These are phyloP conservation scores for Xylaria cubensis DNA, from an alignment of 495 filamentous ascomycete species.

Conservation along the genomic window DNA sequence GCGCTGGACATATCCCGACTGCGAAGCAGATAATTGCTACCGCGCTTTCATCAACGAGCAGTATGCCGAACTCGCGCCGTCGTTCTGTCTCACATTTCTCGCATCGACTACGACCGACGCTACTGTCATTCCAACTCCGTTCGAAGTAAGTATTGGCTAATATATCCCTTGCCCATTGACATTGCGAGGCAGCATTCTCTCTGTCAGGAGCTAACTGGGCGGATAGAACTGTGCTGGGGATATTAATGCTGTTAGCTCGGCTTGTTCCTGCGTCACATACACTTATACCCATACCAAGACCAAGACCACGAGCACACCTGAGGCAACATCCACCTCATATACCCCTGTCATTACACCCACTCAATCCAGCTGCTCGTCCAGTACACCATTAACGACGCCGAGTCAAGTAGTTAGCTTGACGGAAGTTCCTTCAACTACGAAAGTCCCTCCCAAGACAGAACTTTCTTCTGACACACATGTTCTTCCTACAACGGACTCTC, in stretches of 20 bases:
- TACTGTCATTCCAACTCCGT: slow-evolving; percentile 38
- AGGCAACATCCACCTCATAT: slow-evolving; percentile 13
- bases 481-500: too few species aligned
- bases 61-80: slow-evolving; percentile 26
- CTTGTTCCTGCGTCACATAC: slow-evolving; percentile 43
- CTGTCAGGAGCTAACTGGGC: not conserved
- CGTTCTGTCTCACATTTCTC: slow-evolving; percentile 36
- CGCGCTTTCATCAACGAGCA: slow-evolving; percentile 35
- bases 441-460: not conserved
- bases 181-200: not conserved
- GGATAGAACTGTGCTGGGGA: slow-evolving; percentile 33
- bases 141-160: slow-evolving; percentile 3
- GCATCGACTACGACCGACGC: slow-evolving; percentile 34
- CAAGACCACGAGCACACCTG: slow-evolving; percentile 4
- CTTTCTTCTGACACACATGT: not conserved
- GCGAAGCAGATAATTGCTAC: slow-evolving; percentile 41
- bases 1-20: slow-evolving; percentile 21
- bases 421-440: not conserved
- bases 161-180: not conserved
- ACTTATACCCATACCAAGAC: slow-evolving; percentile 25
- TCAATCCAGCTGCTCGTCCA: not conserved
- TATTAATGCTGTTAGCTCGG: slow-evolving; percentile 32
- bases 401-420: not conserved
- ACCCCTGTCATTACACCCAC: slow-evolving; percentile 8
- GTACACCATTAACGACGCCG: not conserved